Conservation (phyloP, 1,284 basidiomycete genomes). For the Cryptococcus sp. region DNA sequence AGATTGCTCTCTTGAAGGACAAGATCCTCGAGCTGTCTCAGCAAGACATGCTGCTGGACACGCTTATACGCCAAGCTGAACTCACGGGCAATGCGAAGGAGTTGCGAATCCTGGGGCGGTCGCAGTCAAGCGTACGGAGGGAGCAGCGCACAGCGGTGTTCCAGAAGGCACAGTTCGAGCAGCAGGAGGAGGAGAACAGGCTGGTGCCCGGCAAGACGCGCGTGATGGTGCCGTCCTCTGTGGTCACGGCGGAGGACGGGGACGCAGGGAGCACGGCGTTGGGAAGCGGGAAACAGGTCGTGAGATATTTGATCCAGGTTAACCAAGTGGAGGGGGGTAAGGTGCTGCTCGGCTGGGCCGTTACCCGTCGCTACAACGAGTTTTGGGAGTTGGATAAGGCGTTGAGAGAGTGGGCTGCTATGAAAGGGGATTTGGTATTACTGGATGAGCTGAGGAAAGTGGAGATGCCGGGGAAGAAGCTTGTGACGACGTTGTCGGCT, state of each 20-base stretch:
- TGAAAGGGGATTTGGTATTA: conserved; percentile 8
- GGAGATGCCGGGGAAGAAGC: conserved; percentile 86
- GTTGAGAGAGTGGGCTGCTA: conserved; percentile 52
- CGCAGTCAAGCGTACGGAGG: conserved; percentile 71
- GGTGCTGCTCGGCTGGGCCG: conserved; percentile 80
- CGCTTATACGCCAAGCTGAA: conserved; percentile 88
- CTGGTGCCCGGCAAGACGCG: conserved; percentile 73
- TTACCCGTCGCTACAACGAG: conserved; percentile 88
- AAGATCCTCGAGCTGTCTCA: conserved; percentile 72
- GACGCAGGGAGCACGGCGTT: conserved; percentile 5
- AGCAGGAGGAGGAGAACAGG: conserved; percentile 80
- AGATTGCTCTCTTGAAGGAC: conserved; percentile 69
- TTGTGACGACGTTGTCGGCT: conserved; percentile 75
- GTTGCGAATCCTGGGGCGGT: conserved; percentile 72
- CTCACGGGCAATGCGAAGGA: conserved; percentile 85
- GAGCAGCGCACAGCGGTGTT: conserved; percentile 81
- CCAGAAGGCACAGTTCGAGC: conserved; percentile 85
- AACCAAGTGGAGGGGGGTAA: conserved; percentile 74
- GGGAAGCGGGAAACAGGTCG: conserved; percentile 69
- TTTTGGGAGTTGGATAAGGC: conserved; percentile 84
- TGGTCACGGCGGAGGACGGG: conserved; percentile 67
- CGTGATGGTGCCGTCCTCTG: conserved; percentile 72
- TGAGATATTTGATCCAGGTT: conserved; percentile 88
- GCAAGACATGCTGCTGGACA: conserved; percentile 78
- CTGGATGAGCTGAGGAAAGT: conserved; percentile 57